Evolutionary conservation across 768 basidiomycete genomes (phyloP).

Genomic region (Mycena belliarum): DNA sequence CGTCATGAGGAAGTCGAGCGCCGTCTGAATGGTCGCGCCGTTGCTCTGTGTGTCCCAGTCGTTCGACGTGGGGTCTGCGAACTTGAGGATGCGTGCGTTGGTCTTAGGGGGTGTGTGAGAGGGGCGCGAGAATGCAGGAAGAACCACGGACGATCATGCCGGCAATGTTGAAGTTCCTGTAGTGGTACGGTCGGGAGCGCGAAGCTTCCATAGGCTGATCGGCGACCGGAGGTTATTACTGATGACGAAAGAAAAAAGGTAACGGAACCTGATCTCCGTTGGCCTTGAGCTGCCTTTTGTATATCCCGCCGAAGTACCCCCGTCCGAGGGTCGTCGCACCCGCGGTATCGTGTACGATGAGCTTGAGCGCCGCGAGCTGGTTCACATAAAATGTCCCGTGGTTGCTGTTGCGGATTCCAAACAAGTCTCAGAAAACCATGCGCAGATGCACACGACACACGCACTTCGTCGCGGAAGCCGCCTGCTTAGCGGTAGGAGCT

Average conservation of each 20-base stretch:
- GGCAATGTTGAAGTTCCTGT: slow-evolving; percentile 67
- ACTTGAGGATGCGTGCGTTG: slow-evolving; percentile 54
- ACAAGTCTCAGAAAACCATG: neutral
- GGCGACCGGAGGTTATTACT: neutral
- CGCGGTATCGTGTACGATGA: slow-evolving; percentile 49
- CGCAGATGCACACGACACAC: slow-evolving; percentile 25
- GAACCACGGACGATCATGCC: slow-evolving; percentile 55
- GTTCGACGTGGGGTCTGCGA: slow-evolving; percentile 40
- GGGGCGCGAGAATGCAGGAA: neutral
- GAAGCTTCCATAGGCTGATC: slow-evolving; percentile 57
- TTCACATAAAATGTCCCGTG: slow-evolving; percentile 66
- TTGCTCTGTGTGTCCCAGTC: slow-evolving; percentile 52
- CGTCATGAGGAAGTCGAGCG: slow-evolving; percentile 60
- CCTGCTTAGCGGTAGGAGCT: slow-evolving; percentile 46
- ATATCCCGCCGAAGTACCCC: slow-evolving; percentile 53
- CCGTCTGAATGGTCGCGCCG: slow-evolving; percentile 59
- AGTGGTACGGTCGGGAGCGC: slow-evolving; percentile 67
- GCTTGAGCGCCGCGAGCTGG: slow-evolving; percentile 58
- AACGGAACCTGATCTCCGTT: neutral
- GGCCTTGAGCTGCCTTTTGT: slow-evolving; percentile 50
- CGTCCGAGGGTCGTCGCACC: slow-evolving; percentile 50
- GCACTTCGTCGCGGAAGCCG: slow-evolving; percentile 51
- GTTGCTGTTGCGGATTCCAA: slow-evolving; percentile 45
- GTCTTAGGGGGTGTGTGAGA: slow-evolving; percentile 38
- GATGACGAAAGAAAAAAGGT: neutral